Conservation (phyloP, 2,329 filamentous ascomycete species). For the Daldinia sp. region DNA sequence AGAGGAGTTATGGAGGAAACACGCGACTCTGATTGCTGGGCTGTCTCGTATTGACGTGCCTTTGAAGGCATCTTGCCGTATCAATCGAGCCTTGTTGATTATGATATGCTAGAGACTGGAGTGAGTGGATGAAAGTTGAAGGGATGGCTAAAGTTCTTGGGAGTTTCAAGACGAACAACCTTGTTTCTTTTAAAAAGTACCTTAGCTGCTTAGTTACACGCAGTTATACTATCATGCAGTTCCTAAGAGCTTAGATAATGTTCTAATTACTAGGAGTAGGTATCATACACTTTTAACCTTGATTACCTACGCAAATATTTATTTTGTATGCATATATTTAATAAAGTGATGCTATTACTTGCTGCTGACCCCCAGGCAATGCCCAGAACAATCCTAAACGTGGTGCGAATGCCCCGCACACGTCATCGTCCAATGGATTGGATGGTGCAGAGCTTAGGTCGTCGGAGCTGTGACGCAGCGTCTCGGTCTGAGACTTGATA, state of each 20-base stretch:
- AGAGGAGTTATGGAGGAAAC: constrained; percentile 5
- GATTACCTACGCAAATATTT: neutral
- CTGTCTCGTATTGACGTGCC: constrained; percentile 1
- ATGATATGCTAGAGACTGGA: constrained; percentile 5
- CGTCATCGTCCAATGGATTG: constrained; percentile 46
- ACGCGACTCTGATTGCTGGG: constrained; percentile 4
- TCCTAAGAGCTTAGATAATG: neutral
- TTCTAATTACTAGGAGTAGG: neutral
- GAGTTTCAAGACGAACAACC: constrained; percentile 11
- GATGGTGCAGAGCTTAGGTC: constrained; percentile 24
- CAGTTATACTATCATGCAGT: neutral
- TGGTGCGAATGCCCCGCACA: constrained; percentile 44
- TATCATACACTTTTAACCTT: neutral
- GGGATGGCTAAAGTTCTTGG: neutral
- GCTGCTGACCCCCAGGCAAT: neutral
- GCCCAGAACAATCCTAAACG: constrained; percentile 13
- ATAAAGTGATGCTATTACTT: neutral
- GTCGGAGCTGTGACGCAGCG: constrained; percentile 41
- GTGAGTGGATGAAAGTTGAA: neutral
- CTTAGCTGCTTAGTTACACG: neutral
- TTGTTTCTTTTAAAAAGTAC: neutral
- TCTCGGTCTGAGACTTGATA: constrained; percentile 35
- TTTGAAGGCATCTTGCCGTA: neutral
- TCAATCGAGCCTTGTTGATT: neutral
- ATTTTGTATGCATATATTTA: neutral